Evolutionary conservation across 306 rosid species (phyloP).

Genomic region (Gillenia trifoliata): DNA sequence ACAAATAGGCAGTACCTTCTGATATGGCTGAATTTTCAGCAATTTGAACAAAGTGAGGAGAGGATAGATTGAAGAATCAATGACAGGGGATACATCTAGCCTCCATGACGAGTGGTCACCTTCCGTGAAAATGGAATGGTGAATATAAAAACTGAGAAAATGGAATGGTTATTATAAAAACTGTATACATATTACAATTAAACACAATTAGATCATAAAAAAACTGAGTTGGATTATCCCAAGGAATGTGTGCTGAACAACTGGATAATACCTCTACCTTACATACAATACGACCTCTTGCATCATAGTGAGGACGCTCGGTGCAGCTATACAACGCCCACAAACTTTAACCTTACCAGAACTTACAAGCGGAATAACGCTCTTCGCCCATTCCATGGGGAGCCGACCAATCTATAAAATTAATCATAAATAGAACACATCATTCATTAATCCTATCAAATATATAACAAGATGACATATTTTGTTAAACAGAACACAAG

Average conservation of each 20-base stretch:
- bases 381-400: conserved; percentile 83
- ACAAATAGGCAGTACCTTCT: conserved; percentile 33
- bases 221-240: background rate
- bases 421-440: background rate
- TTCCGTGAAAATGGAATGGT: conserved; percentile 38
- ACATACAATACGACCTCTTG: conserved; percentile 60
- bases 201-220: background rate
- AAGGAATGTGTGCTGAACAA: background rate
- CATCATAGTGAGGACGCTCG: conserved; percentile 50
- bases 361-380: conserved; percentile 51
- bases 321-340: conserved; percentile 69
- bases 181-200: conserved; percentile 31
- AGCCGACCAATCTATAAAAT: conserved; percentile 69
- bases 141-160: conserved; percentile 59
- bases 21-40: conserved; percentile 55
- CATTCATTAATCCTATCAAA: background rate
- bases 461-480: background rate
- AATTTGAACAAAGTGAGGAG: conserved; percentile 50
- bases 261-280: conserved; percentile 37
- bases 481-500: background rate
- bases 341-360: conserved; percentile 51
- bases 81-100: conserved; percentile 48
- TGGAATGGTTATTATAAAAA: conserved; percentile 51
- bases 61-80: conserved; percentile 54
- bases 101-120: conserved; percentile 52